phyloP scores from a whole-genome alignment of 306 rosid species.

The Erythrophleum fordii region DNA sequence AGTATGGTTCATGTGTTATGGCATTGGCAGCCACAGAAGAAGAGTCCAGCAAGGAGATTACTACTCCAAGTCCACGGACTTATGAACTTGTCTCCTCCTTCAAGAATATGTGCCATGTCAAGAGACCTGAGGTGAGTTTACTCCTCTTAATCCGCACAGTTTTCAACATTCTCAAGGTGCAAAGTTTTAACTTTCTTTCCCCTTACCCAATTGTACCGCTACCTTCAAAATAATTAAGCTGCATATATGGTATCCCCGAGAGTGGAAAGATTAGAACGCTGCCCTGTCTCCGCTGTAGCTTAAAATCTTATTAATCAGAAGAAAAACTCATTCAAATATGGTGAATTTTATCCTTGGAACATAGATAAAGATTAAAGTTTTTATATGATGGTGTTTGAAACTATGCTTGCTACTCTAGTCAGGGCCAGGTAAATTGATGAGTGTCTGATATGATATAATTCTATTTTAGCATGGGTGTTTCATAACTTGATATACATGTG shows the following conservation, averaged over 20 bases:
- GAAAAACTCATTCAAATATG: not conserved
- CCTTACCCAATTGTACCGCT: not conserved
- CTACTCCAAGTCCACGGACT: slow-evolving; percentile 55
- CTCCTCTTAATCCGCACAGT: not conserved
- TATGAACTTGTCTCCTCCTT: slow-evolving; percentile 69
- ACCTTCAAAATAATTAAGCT: not conserved
- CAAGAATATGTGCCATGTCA: slow-evolving; percentile 63
- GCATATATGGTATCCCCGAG: not conserved
- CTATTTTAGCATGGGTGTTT: not conserved
- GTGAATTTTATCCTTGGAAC: slow-evolving; percentile 15
- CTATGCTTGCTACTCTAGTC: not conserved
- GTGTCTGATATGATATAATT: too few relatives aligned
- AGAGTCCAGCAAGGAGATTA: slow-evolving; percentile 49
- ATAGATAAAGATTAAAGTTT: slow-evolving; percentile 4
- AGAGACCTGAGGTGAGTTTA: slow-evolving; percentile 82
- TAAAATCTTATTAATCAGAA: slow-evolving; percentile 18
- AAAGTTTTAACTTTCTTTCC: not conserved
- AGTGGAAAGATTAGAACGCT: not conserved
- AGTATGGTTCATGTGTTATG: not conserved
- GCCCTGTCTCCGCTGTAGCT: not conserved
- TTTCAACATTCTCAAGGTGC: not conserved
- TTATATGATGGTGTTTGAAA: slow-evolving; percentile 30
- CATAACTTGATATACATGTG: not conserved
- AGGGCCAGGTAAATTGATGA: not conserved
- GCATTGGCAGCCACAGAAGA: slow-evolving; percentile 50